Base-by-base conservation (phyloP, 495 filamentous ascomycete species). In the Pseudoneurospora amorphoporcata region DNA sequence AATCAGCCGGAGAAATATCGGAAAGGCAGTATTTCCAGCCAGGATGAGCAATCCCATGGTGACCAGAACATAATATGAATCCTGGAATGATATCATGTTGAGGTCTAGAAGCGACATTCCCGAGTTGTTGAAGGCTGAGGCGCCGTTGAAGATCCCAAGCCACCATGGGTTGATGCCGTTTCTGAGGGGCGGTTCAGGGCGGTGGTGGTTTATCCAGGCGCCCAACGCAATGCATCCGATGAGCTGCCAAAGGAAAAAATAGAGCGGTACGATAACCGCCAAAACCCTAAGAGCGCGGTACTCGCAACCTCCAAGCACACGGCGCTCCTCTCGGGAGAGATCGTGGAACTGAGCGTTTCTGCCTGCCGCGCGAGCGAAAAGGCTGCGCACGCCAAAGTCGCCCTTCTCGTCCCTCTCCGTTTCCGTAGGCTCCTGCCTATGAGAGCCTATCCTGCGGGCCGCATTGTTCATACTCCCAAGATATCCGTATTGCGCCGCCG, bases 81-180 rank as follows among this genome's bases (percentile, higher is more conserved):
- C 83, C 77, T 91, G 87, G 76, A 91, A 93, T 1, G 89, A 87
- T 7, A 88, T 86, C 90, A 96, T 93, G 74, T 96, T 96, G 23
- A 87, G 84, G 79, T 96, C 93, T 53, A 97, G 80, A 40, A 97
- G 87, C 23, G 88, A 89, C 93, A 97, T 94, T 29, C 94, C 94
- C 29, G 87, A 91, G 77, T 96, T 97, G 75, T 92, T 94, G 80
- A 97, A 97, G 3, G 92, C 94, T 69, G 90, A 93, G 17, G 88
- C 84, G 45, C 87, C 86, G 75, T 91, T 89, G 81, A 92, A 93
- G 39, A 88, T 85, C 17, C 90, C 90, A 47, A 87, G 82, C 91
- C 90, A 93, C 85, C 86, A 88, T n/a, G 84, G 79, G 47, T 81
- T 81, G 16, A 92, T 84, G 2, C 90, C 92, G 79, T 96, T 96